Evolutionary conservation across 768 basidiomycete genomes (phyloP), one percentile per base, ranked within the genome.

Genomic region (Russula compacta): DNA sequence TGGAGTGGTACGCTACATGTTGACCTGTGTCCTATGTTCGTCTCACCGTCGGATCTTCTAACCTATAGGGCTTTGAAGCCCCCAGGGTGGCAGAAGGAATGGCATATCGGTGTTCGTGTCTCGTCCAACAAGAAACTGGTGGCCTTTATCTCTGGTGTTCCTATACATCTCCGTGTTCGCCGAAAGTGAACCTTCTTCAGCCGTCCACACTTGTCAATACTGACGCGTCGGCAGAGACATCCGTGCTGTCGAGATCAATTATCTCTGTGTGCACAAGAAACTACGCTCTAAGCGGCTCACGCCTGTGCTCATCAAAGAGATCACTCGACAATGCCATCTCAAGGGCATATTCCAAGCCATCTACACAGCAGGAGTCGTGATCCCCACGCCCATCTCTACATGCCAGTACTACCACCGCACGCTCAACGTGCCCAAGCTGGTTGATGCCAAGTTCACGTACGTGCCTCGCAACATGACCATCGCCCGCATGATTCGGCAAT

Each of bases 181-280:
- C 73, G 80, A 59, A 84, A 86, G 95, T 97, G 68, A 71, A 87
- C 73, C 21, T 46, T 44, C 56, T 15, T 36, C 46, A 33, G 44
- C 17, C 55, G 44, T n/a, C 10, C 53, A 56, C 35, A 6, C 47
- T 36, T 14, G 49, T 44, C 40, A 54, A 19, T 48, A 24, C 49
- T 66, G 51, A 66, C 43, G 19, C 49, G 14, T n/a, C 67, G 60
- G 39, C 62, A 94, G 90, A 49, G 73, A 77, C 6, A 79, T 98
- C 69, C 75, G 73, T 33, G 83, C 85, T 44, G 86, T 85, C 71
- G 97, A 98, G 73, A 95, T 99, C 76, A 99, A 98, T 73, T 98
- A 91, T 74, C 86, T 99, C 53, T 95, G 93, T 68, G 86, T 98
- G 1, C 95, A 97, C 81, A 99, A 99, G 78, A 98, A 97, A 73